Percentiles rank a stretch among this genome's conserved stretches.
Evolutionary conservation across 148 eudicot genomes (phyloP).

Genomic region (Dianthus caryophyllus): DNA sequence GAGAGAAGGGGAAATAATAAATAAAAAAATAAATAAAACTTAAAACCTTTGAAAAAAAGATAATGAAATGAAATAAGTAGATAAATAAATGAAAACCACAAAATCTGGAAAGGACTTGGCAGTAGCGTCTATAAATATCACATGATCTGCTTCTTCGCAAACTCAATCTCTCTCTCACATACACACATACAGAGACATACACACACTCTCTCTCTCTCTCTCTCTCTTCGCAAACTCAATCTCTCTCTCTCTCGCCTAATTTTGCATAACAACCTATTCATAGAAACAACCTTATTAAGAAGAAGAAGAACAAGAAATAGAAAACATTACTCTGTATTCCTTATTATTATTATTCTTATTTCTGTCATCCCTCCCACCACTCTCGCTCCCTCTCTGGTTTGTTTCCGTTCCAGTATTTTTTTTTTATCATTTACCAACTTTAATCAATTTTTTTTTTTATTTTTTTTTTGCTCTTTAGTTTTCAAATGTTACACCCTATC

Average conservation of each 20-base stretch:
- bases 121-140: constrained; percentile 12
- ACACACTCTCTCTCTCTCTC: background rate
- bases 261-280: background rate
- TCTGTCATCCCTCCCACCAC: background rate
- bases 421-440: too few relatives aligned
- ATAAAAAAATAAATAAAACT: too few relatives aligned
- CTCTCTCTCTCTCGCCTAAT: too few relatives aligned
- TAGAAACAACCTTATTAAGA: constrained; percentile 5
- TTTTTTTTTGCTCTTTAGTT: too few relatives aligned
- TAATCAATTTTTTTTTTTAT: too few relatives aligned
- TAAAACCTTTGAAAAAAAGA: too few relatives aligned
- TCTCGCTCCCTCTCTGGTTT: background rate
- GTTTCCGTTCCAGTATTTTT: too few relatives aligned
- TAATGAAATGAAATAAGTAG: background rate
- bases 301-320: too few relatives aligned
- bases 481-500: too few relatives aligned
- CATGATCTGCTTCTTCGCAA: background rate
- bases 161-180: background rate
- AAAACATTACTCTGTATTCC: too few relatives aligned
- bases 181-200: too few relatives aligned
- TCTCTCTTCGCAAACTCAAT: background rate
- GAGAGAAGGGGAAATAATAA: too few relatives aligned
- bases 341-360: background rate
- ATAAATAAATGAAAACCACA: constrained; percentile 10
- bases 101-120: background rate